Evolutionary conservation across 2,329 filamentous ascomycete species (phyloP).

Genomic region (Pseudogymnoascus sp.): DNA sequence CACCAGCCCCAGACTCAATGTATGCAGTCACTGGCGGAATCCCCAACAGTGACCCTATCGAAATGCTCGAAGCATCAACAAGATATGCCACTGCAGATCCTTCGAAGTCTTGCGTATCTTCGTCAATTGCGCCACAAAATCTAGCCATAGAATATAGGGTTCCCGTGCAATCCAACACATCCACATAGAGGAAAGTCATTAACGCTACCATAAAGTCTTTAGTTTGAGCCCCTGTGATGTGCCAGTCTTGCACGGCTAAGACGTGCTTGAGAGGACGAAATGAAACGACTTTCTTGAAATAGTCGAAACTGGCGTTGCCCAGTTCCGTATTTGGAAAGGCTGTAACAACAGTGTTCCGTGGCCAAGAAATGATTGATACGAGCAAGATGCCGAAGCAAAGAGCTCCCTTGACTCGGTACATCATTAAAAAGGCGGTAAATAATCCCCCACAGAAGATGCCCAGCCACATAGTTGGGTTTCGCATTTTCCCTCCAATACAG

Average conservation of each 20-base stretch:
- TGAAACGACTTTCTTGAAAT: constrained; percentile 80
- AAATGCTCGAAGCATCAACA: constrained; percentile 73
- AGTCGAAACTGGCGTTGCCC: constrained; percentile 67
- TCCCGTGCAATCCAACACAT: constrained; percentile 80
- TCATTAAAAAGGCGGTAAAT: constrained; percentile 71
- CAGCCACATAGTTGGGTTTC: constrained; percentile 76
- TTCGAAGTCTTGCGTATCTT: constrained; percentile 79
- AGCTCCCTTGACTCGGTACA: constrained; percentile 81
- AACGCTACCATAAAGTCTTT: constrained; percentile 75
- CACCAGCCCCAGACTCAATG: constrained; percentile 83
- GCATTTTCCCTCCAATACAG: constrained; percentile 68
- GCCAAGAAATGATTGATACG: constrained; percentile 85
- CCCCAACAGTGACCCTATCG: constrained; percentile 71
- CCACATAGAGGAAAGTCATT: constrained; percentile 84
- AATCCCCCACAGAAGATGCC: constrained; percentile 82
- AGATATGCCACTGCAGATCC: constrained; percentile 76
- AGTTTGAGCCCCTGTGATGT: constrained; percentile 45
- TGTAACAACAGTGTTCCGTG: constrained; percentile 65
- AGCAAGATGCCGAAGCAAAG: constrained; percentile 77
- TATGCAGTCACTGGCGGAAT: constrained; percentile 78
- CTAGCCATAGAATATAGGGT: constrained; percentile 86
- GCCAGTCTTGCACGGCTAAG: constrained; percentile 66
- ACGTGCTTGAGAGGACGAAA: constrained; percentile 70
- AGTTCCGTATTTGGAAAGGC: constrained; percentile 68
- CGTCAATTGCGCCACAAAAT: constrained; percentile 73